These are phyloP conservation scores for Fusarium sp. DNA, from an alignment of 2,329 filamentous ascomycete species.

Conservation along the genomic window DNA sequence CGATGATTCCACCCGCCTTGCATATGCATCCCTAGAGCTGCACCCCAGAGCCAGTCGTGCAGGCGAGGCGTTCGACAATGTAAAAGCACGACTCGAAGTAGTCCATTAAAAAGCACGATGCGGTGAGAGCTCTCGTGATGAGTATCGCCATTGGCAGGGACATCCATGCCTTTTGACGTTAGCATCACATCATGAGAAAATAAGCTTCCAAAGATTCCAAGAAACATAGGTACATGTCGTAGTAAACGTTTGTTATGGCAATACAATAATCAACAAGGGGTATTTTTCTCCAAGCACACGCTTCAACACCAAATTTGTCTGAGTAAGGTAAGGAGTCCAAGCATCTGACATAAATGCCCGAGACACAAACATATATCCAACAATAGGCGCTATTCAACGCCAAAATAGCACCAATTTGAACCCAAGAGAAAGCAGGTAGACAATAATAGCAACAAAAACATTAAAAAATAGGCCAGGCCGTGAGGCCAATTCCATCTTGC, in stretches of 20 bases:
- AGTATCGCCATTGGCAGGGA: conserved; percentile 4
- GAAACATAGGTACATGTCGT: conserved; percentile 26
- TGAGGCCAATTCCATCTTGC: conserved; percentile 44
- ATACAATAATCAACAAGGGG: conserved; percentile 25
- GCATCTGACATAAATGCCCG: background rate
- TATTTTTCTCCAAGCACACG: conserved; percentile 36
- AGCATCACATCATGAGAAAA: conserved; percentile 11
- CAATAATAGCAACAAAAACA: conserved; percentile 25
- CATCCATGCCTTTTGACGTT: conserved; percentile 7
- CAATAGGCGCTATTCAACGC: conserved; percentile 33
- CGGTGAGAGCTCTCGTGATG: conserved; percentile 9
- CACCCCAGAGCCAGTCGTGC: conserved; percentile 33
- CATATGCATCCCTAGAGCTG: conserved; percentile 18
- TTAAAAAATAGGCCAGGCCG: conserved; percentile 42
- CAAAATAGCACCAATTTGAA: conserved; percentile 28
- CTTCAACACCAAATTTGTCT: conserved; percentile 31
- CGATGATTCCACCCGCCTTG: conserved; percentile 13
- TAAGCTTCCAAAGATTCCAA: background rate
- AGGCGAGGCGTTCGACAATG: conserved; percentile 21
- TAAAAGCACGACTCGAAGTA: conserved; percentile 3
- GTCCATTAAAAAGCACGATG: conserved; percentile 4
- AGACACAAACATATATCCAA: conserved; percentile 10
- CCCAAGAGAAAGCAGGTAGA: conserved; percentile 9
- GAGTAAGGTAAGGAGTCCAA: conserved; percentile 5
- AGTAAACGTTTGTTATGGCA: conserved; percentile 24